Percentiles rank a stretch among this genome's conserved stretches.
Conservation (phyloP, 257 asterid genomes). For the Ehretia macrophylla region DNA sequence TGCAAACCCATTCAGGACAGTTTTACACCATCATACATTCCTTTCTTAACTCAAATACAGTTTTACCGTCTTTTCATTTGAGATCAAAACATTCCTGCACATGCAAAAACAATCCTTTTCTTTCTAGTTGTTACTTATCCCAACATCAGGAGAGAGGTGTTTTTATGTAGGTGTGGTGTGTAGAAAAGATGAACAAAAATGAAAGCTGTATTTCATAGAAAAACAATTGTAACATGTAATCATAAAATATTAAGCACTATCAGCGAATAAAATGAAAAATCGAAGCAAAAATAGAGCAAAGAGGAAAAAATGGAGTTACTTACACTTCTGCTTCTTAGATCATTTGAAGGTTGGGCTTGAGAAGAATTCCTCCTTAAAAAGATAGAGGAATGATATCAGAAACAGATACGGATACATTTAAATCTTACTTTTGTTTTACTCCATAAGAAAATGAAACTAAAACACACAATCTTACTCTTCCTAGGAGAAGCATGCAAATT, state of each 20-base stretch:
- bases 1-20: no score
- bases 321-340: conserved; percentile 31
- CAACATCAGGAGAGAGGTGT: no score
- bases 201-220: not conserved
- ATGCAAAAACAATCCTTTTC: no score
- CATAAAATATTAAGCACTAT: not conserved
- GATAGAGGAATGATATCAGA: not conserved
- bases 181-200: not conserved
- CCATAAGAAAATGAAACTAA: no score
- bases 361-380: conserved; percentile 25
- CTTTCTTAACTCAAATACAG: no score
- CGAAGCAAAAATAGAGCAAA: not conserved
- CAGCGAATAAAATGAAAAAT: not conserved
- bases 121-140: no score
- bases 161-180: no score
- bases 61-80: no score
- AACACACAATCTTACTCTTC: not conserved
- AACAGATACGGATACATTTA: not conserved
- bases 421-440: no score
- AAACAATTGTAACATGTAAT: no score
- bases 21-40: no score
- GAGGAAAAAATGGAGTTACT: conserved; percentile 18
- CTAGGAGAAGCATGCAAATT: not conserved
- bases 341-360: conserved; percentile 16
- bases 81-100: no score